A percentile compares a stretch with the other conserved stretches of the same genome.
Evolutionary conservation across 2,329 filamentous ascomycete genomes (phyloP).

Genomic region (Teratosphaeria nubilosa): DNA sequence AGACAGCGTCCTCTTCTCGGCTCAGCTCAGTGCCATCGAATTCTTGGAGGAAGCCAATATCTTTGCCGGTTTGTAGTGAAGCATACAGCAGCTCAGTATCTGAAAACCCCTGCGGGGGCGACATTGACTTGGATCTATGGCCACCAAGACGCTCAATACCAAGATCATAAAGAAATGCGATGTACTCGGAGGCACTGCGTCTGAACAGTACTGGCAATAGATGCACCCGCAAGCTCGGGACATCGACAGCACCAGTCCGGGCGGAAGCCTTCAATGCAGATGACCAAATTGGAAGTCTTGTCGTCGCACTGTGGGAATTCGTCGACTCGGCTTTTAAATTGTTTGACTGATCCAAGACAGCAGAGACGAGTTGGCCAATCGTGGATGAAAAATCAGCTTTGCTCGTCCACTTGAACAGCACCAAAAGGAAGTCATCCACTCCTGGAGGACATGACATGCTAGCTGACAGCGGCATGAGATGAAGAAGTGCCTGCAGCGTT

Average conservation of each 20-base stretch:
- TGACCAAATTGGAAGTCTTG: slow-evolving; percentile 11
- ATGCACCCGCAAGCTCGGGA: slow-evolving; percentile 33
- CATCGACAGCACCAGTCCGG: slow-evolving; percentile 2
- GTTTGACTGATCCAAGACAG: slow-evolving; percentile 23
- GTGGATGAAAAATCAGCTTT: slow-evolving; percentile 25
- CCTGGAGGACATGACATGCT: neutral
- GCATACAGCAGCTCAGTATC: slow-evolving; percentile 20
- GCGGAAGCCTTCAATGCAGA: neutral
- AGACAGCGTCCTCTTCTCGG: slow-evolving; percentile 31
- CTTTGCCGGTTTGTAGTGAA: slow-evolving; percentile 36
- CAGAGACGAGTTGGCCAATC: slow-evolving; percentile 19
- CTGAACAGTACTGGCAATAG: slow-evolving; percentile 40
- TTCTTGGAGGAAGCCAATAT: slow-evolving; percentile 35
- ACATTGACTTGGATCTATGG: neutral
- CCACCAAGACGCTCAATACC: neutral
- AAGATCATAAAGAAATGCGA: slow-evolving; percentile 30
- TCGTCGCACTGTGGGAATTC: neutral
- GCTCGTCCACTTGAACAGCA: slow-evolving; percentile 24
- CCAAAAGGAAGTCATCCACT: slow-evolving; percentile 6
- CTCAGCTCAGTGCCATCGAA: slow-evolving; percentile 10
- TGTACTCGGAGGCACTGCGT: slow-evolving; percentile 29
- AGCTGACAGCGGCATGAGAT: neutral
- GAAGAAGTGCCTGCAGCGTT: slow-evolving; percentile 15
- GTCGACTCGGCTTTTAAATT: slow-evolving; percentile 1
- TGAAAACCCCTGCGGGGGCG: no score